Base-by-base conservation (phyloP, 192 early-diverging fungal species). In the Coemansia sp. region DNA sequence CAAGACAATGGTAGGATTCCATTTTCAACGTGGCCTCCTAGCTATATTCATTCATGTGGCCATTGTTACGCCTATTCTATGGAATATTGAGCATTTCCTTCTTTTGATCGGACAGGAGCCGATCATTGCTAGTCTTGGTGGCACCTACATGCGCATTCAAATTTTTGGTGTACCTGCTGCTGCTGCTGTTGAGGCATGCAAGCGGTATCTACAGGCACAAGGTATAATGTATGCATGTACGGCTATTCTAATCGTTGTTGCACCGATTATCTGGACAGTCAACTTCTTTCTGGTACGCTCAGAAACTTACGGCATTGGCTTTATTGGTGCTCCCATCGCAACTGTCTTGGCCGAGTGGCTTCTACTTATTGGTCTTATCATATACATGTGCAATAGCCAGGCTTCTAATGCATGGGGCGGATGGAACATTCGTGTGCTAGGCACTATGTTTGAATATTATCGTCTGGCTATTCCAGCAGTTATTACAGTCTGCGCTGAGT, bases 141-240 rank as follows among this genome's bases (percentile, higher is more conserved):
- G 86, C 1, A 30, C 79, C 41, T 97, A 89, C 80, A 69, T 90
- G 31, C 63, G 80, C 14, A 85, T 83, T 26, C 78, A 87, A 4
- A 61, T 94, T 25, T 81, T 86, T 2, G 92, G 92, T 18, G 83
- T 90, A 49, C 87, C 90, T 28, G 89, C 93, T 0, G 86, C 78
- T 68, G 74, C 94, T 58, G 79, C 90, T 27, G 88, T 86, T 83
- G 93, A 95, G 61, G 89, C 88, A 65, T 75, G 91, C 24, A 90
- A 93, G 65, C 85, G 91, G 59, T 96, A 83, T 64, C 73, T 96
- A 50, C 90, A 95, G 73, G 87, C 88, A 0, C 95, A 96, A 81
- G 93, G 90, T 7, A 74, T 74, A 62, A 94, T 97, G 94, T 78
- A 88, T n/a, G 91, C 92, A 5, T 84, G 81, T 26, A 90, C 92